Evolutionary conservation across 1,284 basidiomycete species (phyloP), one percentile per base, ranked within the genome.

Genomic region (Ceraceosorus bombacis): DNA sequence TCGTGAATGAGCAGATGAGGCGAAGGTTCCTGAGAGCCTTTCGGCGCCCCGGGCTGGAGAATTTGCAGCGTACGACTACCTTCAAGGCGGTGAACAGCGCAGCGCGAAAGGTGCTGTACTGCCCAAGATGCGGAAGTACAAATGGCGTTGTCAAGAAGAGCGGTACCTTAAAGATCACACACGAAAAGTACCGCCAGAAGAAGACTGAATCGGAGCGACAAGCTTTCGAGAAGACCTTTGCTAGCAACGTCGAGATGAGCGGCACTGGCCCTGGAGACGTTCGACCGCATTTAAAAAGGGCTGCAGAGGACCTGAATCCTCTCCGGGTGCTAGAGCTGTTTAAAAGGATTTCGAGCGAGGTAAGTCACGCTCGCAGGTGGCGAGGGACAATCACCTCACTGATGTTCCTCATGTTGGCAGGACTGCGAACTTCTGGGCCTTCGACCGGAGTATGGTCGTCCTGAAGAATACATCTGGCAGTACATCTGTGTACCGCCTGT

Each of bases 381-480:
- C 36, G 48, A 36, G 48, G 8, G 13, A n/a, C n/a, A 60, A 46
- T 2, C 6, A 60, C 10, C 41, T 60, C n/a, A 57, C 36, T 37
- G 15, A 50, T 12, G 38, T 38, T 37, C 46, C 17, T 51, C 12
- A 10, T 41, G 12, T 36, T 48, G 41, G 2, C 49, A 90, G 86
- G 95, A 99, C 72, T 95, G 91, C 77, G 95, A 98, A 78, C 81
- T 99, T 53, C 82, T 99, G 7, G 93, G 94, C 0, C 80, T 98
- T 57, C 86, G 89, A 64, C 95, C 95, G 2, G 84, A 85, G 39
- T 87, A 87, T 72, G 93, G 93, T 57, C 82, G 95, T 58, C 95
- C 95, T 2, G 95, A 99, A 80, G 89, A 97, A 77, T 97, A 94
- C 76, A 86, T 99, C 60, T 99, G 95, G 95, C 94, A 97, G 78